Base-by-base conservation (phyloP, 1,139 yeast genomes). In the Taphrina confusa region DNA sequence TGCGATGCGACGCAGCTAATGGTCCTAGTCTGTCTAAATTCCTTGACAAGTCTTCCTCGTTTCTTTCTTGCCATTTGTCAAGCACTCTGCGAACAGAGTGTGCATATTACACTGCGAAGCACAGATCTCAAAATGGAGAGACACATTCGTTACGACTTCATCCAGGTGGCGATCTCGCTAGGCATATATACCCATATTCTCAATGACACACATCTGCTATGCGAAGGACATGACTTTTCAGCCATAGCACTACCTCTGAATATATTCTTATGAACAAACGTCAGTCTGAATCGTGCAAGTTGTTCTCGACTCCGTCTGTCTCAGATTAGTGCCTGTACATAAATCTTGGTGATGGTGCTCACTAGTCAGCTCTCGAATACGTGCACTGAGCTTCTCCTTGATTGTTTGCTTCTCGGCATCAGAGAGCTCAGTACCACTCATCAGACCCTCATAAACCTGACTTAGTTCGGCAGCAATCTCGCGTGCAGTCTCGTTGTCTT, bases 351-450 rank as follows among this genome's bases (percentile, higher is more conserved):
- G 9, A 27, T 27, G 27, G 23, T 27, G 18, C 37, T 20, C n/a
- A 33, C 47, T 55, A 18, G 45, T 30, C 50, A 31, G 16, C 20
- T 58, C 49, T 28, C 45, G 36, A 28, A 51, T 39, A 9, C 58
- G 50, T 6, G 58, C 58, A 30, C 44, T 31, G 12, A 54, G 36
- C 31, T 54, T 54, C 51, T 54, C 58, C 51, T 54, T 54, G 58
- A 54, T 36, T 16, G 47, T 31, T 36, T 54, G 58, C 44, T 34
- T 42, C 51, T 54, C 58, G 42, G 47, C 44, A 9, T 34, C 40
- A 34, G 31, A 31, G n/a, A 54, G 42, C 3, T 34, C 44, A 16
- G n/a, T 25, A 20, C 51, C 51, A 25, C 25, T 20, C 58, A 54
- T 54, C 51, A 44, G 4, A 18, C 27, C 39, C 22, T 54, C 51